Base-by-base conservation (phyloP, 1,284 basidiomycete genomes). In the Boletus sp. region DNA sequence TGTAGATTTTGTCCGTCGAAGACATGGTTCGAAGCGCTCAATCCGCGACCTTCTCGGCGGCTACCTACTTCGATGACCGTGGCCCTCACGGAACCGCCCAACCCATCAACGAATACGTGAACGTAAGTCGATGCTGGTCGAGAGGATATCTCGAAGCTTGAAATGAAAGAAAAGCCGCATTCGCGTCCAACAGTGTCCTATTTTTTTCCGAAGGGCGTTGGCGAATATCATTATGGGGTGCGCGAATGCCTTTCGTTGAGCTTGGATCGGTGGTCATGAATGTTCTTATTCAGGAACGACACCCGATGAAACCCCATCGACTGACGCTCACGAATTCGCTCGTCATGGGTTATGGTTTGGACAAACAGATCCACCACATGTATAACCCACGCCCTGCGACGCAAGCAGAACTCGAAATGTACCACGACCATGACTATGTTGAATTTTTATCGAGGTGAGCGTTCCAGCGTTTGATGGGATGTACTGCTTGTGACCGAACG, bases 221-320 rank as follows among this genome's bases (percentile, higher is more conserved):
- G 97, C 2, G 89, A 94, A 66, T 94, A 95, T 73, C 95, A 98
- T 72, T 97, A 96, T 77, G 96, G 95, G 60, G 95, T 95, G 77
- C 59, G 85, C 75, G 18, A 7, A 37, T 3, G 5, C 8, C 9
- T 6, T n/a, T 20, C 6, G 22, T 45, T 33, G 29, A 18, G 27
- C 16, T 49, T 4, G 35, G 16, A 18, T 46, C 46, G 36, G 41
- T 29, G 36, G 37, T 54, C 22, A 36, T 49, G 44, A 58, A 36
- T n/a, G 13, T 27, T 43, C 24, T 36, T 29, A 20, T 49, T 22
- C 71, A 96, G 91, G 94, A 98, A 83, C 83, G 91, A 47, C 96
- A 99, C 78, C 97, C 96, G 3, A 99, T 99, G 96, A 97, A 98
- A 71, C 96, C 96, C 2, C 94, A 98, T 63, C 84, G 97, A 16